Base-by-base conservation (phyloP, 805 yeast species). In the Wickerhamiella azymoides region DNA sequence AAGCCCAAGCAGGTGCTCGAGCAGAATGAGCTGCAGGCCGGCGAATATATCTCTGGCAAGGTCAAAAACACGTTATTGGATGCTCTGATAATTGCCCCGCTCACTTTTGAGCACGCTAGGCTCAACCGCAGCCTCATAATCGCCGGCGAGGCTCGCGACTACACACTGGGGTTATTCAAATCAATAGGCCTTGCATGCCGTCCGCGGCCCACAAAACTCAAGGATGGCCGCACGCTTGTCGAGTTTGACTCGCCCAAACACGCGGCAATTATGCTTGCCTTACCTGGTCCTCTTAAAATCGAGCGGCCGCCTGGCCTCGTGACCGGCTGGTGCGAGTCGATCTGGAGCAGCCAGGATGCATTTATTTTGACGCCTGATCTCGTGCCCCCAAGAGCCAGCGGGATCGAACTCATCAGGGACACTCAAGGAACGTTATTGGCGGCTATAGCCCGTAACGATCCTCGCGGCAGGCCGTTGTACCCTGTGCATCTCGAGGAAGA, bases 221-320 rank as follows among this genome's bases (percentile, higher is more conserved):
- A 28, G 8, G 38, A 14, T 10, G 35, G 21, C 11, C 27, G 32
- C 2, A 10, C 28, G 2, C 33, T 46, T 17, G 45, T 46, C 13
- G 39, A 18, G 32, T 26, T 46, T 14, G 36, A 36, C 24, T 18
- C 24, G 16, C 40, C 48, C 7, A 46, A 5, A 30, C 49, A 49
- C 30, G 47, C 37, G 17, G 51, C 51, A 1, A 17, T 39, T 3
- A 19, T 40, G 10, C 30, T 46, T 35, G 51, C 49, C 19, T 19
- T 47, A 4, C 51, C 49, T 2, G 49, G 49, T 2, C 21, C 16
- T 16, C 41, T 35, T 18, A 14, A 5, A 8, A 32, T 49, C n/a
- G 24, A 14, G 32, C 36, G 51, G 17, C 46, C 47, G 5, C 45
- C 46, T 0, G 51, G 51, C 3, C 40, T 49, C 11, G 44, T 46